Percentiles rank a stretch among this genome's conserved stretches.
Conservation (phyloP, 495 filamentous ascomycete species). For the Aspergillus asperescens region DNA sequence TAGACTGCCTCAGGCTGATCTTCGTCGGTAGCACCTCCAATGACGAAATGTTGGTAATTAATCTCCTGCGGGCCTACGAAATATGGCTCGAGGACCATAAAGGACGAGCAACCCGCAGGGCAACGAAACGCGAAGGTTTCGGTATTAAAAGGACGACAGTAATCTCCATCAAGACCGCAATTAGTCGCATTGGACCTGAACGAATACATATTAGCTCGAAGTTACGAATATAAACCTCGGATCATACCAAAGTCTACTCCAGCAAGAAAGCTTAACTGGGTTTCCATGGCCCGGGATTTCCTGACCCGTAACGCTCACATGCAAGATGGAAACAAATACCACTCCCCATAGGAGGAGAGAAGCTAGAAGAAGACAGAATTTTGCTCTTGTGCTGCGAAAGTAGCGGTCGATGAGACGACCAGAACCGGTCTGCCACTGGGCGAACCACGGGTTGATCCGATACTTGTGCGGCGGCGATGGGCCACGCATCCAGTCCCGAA, state of each 20-base stretch:
- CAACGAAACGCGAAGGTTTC: constrained; percentile 67
- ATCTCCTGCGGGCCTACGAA: constrained; percentile 64
- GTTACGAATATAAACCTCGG: background rate
- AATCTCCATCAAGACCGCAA: constrained; percentile 67
- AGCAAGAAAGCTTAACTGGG: constrained; percentile 50
- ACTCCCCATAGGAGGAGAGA: constrained; percentile 61
- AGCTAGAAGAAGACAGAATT: constrained; percentile 36
- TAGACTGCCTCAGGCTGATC: constrained; percentile 47
- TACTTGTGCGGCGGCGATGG: constrained; percentile 54
- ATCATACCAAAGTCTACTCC: constrained; percentile 47
- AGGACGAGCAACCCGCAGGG: constrained; percentile 59
- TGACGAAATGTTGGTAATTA: constrained; percentile 59
- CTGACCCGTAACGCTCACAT: constrained; percentile 49
- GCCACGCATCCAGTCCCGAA: constrained; percentile 39
- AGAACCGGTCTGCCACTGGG: constrained; percentile 57
- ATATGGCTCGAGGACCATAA: constrained; percentile 62
- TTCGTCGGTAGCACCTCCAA: constrained; percentile 57
- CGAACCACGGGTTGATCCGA: constrained; percentile 60
- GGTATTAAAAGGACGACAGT: constrained; percentile 66
- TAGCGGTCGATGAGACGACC: constrained; percentile 52
- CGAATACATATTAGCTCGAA: constrained; percentile 9
- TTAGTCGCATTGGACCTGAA: constrained; percentile 44
- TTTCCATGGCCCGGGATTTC: constrained; percentile 58
- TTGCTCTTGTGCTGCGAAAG: constrained; percentile 49
- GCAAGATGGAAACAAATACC: constrained; percentile 58